phyloP scores from a whole-genome alignment of 768 basidiomycete species.

The Russula brevipes region DNA sequence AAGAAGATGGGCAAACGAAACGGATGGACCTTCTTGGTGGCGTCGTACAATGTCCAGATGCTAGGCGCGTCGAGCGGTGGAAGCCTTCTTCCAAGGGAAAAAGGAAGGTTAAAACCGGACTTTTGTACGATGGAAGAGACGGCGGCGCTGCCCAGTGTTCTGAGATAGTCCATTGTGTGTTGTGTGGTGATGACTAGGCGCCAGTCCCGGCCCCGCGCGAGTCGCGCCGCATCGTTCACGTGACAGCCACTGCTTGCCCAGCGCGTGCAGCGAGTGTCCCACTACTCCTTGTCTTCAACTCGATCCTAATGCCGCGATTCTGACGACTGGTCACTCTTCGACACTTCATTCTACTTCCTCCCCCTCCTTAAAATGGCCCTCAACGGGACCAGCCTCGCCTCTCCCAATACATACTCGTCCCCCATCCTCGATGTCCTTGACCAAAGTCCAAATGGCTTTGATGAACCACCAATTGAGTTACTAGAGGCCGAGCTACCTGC shows the following conservation, averaged over 20 bases:
- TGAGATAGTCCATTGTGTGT: slow-evolving; percentile 67
- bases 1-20: slow-evolving; percentile 5
- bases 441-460: slow-evolving; percentile 32
- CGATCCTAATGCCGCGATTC: not conserved
- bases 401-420: slow-evolving; percentile 4
- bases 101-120: slow-evolving; percentile 86
- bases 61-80: slow-evolving; percentile 57
- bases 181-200: not conserved
- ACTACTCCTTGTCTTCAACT: not conserved
- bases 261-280: too few species aligned
- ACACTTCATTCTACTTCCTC: not conserved
- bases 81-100: slow-evolving; percentile 73
- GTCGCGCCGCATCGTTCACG: not conserved
- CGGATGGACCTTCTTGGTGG: slow-evolving; percentile 68
- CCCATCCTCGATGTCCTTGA: slow-evolving; percentile 20
- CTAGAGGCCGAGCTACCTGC: slow-evolving; percentile 70
- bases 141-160: slow-evolving; percentile 77
- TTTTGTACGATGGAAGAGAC: slow-evolving; percentile 90
- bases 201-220: too few species aligned
- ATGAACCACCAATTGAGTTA: slow-evolving; percentile 44
- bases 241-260: not conserved
- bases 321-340: not conserved
- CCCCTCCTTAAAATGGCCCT: slow-evolving; percentile 10
- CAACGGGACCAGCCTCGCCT: slow-evolving; percentile 15
- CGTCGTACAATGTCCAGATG: slow-evolving; percentile 85